Evolutionary conservation across 108 stramenopile genomes (phyloP), one percentile per base, ranked within the genome.

Genomic region (Hondaea fermentalgiana): DNA sequence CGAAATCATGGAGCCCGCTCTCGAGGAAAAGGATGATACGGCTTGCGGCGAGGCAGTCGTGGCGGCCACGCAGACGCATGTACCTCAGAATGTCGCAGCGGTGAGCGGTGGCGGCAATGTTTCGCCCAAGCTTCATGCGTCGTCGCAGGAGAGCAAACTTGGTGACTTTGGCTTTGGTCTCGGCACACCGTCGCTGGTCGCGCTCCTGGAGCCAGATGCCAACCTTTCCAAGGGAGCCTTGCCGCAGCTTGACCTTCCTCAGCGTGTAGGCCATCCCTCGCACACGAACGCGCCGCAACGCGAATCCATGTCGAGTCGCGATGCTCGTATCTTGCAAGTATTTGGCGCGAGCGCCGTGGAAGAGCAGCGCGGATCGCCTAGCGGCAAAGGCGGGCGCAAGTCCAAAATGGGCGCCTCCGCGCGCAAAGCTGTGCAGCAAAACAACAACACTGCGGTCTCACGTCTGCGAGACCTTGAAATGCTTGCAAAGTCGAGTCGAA

Each of bases 171-270:
- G 64, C 64, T 69, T 23, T 23, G 64, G 64, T 23, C 42, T 69
- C 10, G 25, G 35, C 8, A 69, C 64, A 17, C 64, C 64, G 35
- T 69, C 64, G 42, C 64, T 69, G 21, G 64, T 69, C 4, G 64
- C 64, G 25, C 64, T 69, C 0, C 64, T 69, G 25, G 64, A 69
- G 42, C 64, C 64, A 17, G 64, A 69, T 17, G 64, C 64, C 14
- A 42, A 28, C 17, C 64, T 69, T 8, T 23, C 64, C 42, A 69
- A 69, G 64, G 64, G 64, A 6, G 64, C 64, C 25, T 42, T 69
- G 45, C 76, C 76, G 10, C 76, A 83, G 51, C 45, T 83, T 35
- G 76, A 83, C 76, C n/a, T 83, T 21, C 76, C 76, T 10, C 76
- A 83, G 76, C 76, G 76, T 16, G 76, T 83, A 0, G 76, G 76